Evolutionary conservation across 345 rosid species (phyloP), one percentile per base, ranked within the genome.

Genomic region (Eucalyptus tenuipes): DNA sequence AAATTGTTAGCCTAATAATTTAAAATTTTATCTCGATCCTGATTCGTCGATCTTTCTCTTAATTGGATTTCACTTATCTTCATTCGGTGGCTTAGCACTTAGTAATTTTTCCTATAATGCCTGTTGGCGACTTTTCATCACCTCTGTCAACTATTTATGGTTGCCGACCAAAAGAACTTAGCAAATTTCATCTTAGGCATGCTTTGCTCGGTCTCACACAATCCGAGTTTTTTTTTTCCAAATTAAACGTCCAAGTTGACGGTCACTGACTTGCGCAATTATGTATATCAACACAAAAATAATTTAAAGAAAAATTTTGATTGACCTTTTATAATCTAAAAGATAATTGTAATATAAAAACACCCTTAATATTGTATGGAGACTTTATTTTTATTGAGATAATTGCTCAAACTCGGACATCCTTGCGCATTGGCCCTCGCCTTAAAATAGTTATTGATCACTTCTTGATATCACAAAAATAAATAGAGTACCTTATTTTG

Each of bases 51-150:
- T 59, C 68, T 59, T 59, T 6, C 7, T 59, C 27, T 59, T 0
- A 12, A 13, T 0, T 0, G 31, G 27, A 3, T 59, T 59, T 59
- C 68, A 59, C 68, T 59, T 27, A 12, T 0, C 31, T 27, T 59
- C 31, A 27, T 0, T 13, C 5, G 14, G 68, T 27, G 31, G 68
- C 0, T 59, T 1, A 1, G 5, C 2, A 1, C 68, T 12, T 1
- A 13, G 8, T 59, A 59, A 27, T 27, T 27, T 59, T 59, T 27
- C 68, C 3, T 12, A 0, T 27, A 29, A 27, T 13, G 15, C 1
- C 2, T 0, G 4, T 27, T 2, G 8, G 2, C 2, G 14, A 5
- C 16, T 27, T 29, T 16, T 59, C 33, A 59, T 27, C 68, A 27
- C 33, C 33, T 59, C 13, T 27, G 68, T 59, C 16, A 29, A 12